Conservation (phyloP, 2,329 filamentous ascomycete species). For the Aureobasidium melanogenum region DNA sequence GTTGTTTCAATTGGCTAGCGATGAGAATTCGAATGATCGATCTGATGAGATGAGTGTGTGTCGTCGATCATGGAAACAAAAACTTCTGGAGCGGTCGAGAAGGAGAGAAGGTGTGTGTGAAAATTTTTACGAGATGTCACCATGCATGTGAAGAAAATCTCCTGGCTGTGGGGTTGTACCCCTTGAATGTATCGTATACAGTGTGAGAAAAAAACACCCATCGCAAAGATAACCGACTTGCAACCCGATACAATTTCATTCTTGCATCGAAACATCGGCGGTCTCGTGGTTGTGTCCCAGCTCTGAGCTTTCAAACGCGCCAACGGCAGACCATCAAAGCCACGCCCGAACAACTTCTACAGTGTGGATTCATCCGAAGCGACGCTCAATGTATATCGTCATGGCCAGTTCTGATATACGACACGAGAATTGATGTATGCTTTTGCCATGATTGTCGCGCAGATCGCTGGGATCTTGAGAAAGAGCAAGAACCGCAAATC, state of each 20-base stretch:
- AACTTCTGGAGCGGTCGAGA: not conserved
- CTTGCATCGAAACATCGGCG: not conserved
- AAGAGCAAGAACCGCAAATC: not conserved
- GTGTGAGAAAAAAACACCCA: not conserved
- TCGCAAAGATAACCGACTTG: not conserved
- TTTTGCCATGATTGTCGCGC: not conserved
- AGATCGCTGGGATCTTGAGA: not conserved
- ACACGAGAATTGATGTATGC: not conserved
- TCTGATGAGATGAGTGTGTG: not conserved
- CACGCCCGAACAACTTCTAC: not conserved
- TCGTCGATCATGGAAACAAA: not conserved
- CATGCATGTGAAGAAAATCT: not conserved
- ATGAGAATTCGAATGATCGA: not conserved
- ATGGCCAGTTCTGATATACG: not conserved
- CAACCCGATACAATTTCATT: not conserved
- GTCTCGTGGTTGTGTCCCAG: too few species aligned
- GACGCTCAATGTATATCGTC: not conserved
- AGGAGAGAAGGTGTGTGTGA: too few species aligned
- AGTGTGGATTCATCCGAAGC: not conserved
- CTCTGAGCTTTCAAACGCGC: not conserved
- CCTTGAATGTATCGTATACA: not conserved
- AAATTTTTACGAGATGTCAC: not conserved
- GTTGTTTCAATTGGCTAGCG: not conserved
- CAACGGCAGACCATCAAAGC: slow-evolving; percentile 1
- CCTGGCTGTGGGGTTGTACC: not conserved